Evolutionary conservation across 352 stramenopile genomes (phyloP), one percentile per base, ranked within the genome.

Genomic region (Pythium phragmiticola): DNA sequence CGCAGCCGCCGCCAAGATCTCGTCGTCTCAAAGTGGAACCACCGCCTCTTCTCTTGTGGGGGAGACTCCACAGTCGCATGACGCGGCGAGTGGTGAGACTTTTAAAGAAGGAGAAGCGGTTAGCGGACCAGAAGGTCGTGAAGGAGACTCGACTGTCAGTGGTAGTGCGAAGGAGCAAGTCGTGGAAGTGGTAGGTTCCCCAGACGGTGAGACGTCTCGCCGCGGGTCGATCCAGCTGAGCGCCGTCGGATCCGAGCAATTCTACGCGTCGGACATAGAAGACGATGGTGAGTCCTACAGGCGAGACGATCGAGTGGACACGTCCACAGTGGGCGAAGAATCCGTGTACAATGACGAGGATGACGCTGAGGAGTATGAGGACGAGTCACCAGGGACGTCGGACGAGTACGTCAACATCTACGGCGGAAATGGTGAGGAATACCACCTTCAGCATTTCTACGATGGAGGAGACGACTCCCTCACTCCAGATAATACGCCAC

Each of bases 291-390:
- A 63, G 46, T 42, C 34, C n/a, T 48, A 45, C 17, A 57, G 51
- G 5, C 57, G 64, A 3, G 50, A 62, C n/a, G 57, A 70, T n/a
- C 64, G 64, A 8, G 49, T 62, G 17, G 63, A 69, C 42, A 69
- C 63, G 42, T 69, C 63, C 39, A 69, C 63, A 19, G 63, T 69
- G 19, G 63, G 63, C 33, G 63, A 69, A 30, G 63, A 64, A 26
- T 69, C 63, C 17, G 64, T 69, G 54, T 69, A 60, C 63, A 60
- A 69, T 17, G 63, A 69, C 39, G 56, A 69, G 1, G 53, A 63
- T 2, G 53, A 63, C 3, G 61, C 42, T 13, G 46, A 68, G 7
- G 54, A 68, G 17, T 54, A 59, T 6, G 54, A 51, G 23, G 60
- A 33, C 19, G 59, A 47, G 9, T 68, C 61, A 14, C 33, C 55